Base-by-base conservation (phyloP, 352 stramenopile genomes). In the Phytophthora fragariaefolia region DNA sequence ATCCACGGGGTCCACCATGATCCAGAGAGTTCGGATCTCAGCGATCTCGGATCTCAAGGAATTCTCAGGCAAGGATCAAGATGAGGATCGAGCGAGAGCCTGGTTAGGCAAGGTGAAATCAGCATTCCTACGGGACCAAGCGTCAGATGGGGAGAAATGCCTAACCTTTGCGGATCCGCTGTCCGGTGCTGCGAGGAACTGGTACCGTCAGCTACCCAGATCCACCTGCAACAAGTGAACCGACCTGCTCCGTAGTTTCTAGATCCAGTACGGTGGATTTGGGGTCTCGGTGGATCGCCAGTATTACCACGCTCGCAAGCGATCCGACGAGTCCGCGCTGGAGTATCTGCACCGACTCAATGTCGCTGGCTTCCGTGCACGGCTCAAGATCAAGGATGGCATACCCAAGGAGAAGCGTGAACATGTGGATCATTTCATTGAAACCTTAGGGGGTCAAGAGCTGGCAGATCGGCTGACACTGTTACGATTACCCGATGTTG, bases 31-130 rank as follows among this genome's bases (percentile, higher is more conserved):
- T 6, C 8, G 51, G 17, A 49, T 58, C 20, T 40, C 51, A 13
- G 51, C 51, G 51, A 38, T 58, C 34, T 58, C 34, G 20, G 51
- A 58, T 36, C 34, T 58, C 12, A 58, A 48, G 23, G 51, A 58
- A 34, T 58, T 58, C 34, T 36, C 47, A 12, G 47, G 47, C 2
- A 38, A 40, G n/a, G 47, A 53, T 10, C 47, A 53, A 1, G 47
- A 53, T 3, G 47, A 40, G 17, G 47, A 53, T 53, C 47, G 47
- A 6, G 47, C 47, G 6, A 18, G 47, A 40, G 6, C 47, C 2
- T 40, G 47, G 47, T 13, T 53, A 13, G 40, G 47, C 26, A 53
- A 53, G 6, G 47, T 53, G 28, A 53, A 38, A 17, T 53, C 47
- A 15, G 47, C 47, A 1, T 53, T 53, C 26, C 20, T 53, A 9